Base-by-base conservation (phyloP, 2,329 filamentous ascomycete species). In the Canariomyces notabilis region DNA sequence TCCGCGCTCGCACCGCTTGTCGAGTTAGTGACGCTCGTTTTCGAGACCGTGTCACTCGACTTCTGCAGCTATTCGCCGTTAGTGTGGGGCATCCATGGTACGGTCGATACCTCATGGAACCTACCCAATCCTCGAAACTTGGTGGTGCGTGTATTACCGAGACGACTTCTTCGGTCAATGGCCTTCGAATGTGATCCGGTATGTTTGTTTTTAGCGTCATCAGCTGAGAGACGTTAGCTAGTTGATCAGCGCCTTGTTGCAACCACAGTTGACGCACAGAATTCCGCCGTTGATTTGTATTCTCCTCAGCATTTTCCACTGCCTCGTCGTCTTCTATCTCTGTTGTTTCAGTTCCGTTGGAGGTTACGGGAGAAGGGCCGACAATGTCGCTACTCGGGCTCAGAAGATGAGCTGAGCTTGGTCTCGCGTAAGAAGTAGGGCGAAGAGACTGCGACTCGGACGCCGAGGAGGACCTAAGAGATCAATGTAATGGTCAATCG, bases 141-240 rank as follows among this genome's bases (percentile, higher is more conserved):
- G 88, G 76, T 0, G 90, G 89, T 14, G 87, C 88, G 72, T 95
- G 90, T 56, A 96, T 95, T 44, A 95, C 90, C 1, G 90, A 96
- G 43, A 88, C 77, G 19, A 89, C 84, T 56, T 90, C 88, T 55
- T 95, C 88, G 51, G 82, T 82, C 19, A 77, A 76, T 43, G 70
- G 69, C 42, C 75, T 74, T 61, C 82, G 70, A 63, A 83, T 59
- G 49, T 74, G 69, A 34, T 80, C 77, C 2, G 79, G 67, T 8
- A 84, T 59, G 50, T 74, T 77, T 4, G 80, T 84, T 42, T 68
- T 71, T 14, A 82, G 65, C 69, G 77, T 73, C 46, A 73, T 64
- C 36, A 76, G 64, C 74, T 78, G 51, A 14, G 14, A 14, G 12
- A 11, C 12, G 50, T 58, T 20, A 56, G 50, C 26, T 16, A 46